Evolutionary conservation across 345 rosid genomes (phyloP).

Genomic region (Carallia pectinifolia): DNA sequence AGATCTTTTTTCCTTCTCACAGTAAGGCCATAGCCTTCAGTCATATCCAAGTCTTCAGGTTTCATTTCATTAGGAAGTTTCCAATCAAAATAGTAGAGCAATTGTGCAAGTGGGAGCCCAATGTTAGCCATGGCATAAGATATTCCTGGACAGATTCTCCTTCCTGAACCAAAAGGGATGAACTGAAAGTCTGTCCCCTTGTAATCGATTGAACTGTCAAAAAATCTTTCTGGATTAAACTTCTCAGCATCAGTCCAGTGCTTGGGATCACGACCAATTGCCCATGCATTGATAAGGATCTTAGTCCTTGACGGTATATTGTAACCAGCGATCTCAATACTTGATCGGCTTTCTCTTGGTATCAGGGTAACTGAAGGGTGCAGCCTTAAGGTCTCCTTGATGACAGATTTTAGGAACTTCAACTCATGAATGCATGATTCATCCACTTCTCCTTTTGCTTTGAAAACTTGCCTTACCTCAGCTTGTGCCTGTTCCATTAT

Average conservation of each 20-base stretch:
- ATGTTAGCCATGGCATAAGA: background rate
- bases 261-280: slow-evolving; percentile 1
- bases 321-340: slow-evolving; percentile 6
- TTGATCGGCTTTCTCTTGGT: background rate
- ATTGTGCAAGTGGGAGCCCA: slow-evolving; percentile 5
- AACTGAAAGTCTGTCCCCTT: background rate
- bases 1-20: background rate
- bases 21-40: background rate
- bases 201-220: background rate
- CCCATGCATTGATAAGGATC: slow-evolving; percentile 1
- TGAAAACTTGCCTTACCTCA: background rate
- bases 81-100: slow-evolving; percentile 11
- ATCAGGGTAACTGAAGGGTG: background rate
- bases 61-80: background rate
- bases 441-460: background rate
- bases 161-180: slow-evolving; percentile 12
- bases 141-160: slow-evolving; percentile 15
- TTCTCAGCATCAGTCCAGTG: slow-evolving; percentile 5
- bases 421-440: background rate
- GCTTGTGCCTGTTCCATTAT: slow-evolving; percentile 1
- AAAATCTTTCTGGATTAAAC: slow-evolving; percentile 7
- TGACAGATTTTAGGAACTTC: background rate
- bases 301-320: background rate
- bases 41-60: slow-evolving; percentile 1
- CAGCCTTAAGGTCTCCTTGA: slow-evolving; percentile 7